These are phyloP conservation scores for Noccaea bulbosa DNA, from an alignment of 345 rosid species.

Conservation along the genomic window DNA sequence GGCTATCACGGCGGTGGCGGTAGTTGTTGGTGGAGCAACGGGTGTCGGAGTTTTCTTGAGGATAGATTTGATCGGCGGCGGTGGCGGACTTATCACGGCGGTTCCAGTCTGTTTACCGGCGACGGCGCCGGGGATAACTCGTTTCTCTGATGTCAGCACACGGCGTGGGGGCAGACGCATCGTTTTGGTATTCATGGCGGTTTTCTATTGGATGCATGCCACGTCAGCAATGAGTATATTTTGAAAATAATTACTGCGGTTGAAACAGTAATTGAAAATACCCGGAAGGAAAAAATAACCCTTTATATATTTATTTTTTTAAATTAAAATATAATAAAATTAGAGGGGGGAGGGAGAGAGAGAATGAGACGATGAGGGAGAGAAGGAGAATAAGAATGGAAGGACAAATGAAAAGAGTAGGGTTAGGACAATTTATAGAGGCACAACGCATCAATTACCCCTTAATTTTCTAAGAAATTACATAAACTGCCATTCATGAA, in stretches of 20 bases:
- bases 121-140: constrained; percentile 50
- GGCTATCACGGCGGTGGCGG: constrained; percentile 24
- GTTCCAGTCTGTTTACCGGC: constrained; percentile 24
- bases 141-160: constrained; percentile 63
- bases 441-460: constrained; percentile 14
- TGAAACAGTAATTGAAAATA: constrained; percentile 30
- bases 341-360: constrained; percentile 7
- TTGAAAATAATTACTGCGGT: constrained; percentile 28
- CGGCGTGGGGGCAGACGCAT: constrained; percentile 94
- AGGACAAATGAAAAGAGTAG: constrained; percentile 13
- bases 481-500: neutral
- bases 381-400: constrained; percentile 4
- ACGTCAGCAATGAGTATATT: constrained; percentile 51
- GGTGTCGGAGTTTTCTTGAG: constrained; percentile 40
- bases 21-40: neutral
- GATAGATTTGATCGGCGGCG: constrained; percentile 42
- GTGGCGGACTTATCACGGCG: constrained; percentile 31
- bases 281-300: neutral
- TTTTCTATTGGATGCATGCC: constrained; percentile 58
- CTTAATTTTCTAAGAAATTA: neutral
- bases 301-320: constrained; percentile 9
- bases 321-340: constrained; percentile 19
- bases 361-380: neutral
- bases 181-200: constrained; percentile 62
- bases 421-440: constrained; percentile 41